Base-by-base conservation (phyloP, 345 rosid species). In the Hypericum androsaemum region DNA sequence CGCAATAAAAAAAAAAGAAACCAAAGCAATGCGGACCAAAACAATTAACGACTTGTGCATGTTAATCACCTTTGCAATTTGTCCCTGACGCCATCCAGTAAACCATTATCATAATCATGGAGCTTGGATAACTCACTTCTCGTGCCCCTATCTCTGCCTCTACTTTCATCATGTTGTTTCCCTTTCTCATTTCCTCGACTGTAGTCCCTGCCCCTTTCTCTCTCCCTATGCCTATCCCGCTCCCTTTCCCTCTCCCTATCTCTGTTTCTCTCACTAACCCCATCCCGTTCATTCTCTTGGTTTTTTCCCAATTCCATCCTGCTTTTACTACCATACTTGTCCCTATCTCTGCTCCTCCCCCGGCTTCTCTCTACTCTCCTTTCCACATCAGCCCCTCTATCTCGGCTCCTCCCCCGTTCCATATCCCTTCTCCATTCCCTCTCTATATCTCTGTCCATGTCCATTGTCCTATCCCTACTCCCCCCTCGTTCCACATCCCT, bases 331-430 rank as follows among this genome's bases (percentile, higher is more conserved):
- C 61, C 12, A 36, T 65, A 82, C 39, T 43, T 46, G 37, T 72
- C 86, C 57, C 72, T 49, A 12, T 74, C 82, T 71, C 63, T 66
- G 60, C 75, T 68, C 71, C 74, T 73, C 51, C 70, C 79, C 39
- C 53, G 63, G 47, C 77, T 76, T 55, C 57, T 71, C 52, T 59
- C 76, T 71, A 61, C 76, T 62, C 80, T 67, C 53, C 76, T 17
- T 43, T 71, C 78, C 40, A 41, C 47, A 54, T 63, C 62, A 37
- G 55, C 58, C 47, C 64, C 86, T 13, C 69, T 59, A 36, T 73
- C 73, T 65, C 64, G 65, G 50, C 75, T 66, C 68, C 69, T 71
- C 44, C 68, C 71, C 54, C 59, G 54, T 22, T 64, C 76, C 52
- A 13, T 45, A 39, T 67, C 80, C 64, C 77, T 70, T 52, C 63